Evolutionary conservation across 2,329 filamentous ascomycete species (phyloP), one percentile per base, ranked within the genome.

Genomic region (Aspergillus ochraceoroseus): DNA sequence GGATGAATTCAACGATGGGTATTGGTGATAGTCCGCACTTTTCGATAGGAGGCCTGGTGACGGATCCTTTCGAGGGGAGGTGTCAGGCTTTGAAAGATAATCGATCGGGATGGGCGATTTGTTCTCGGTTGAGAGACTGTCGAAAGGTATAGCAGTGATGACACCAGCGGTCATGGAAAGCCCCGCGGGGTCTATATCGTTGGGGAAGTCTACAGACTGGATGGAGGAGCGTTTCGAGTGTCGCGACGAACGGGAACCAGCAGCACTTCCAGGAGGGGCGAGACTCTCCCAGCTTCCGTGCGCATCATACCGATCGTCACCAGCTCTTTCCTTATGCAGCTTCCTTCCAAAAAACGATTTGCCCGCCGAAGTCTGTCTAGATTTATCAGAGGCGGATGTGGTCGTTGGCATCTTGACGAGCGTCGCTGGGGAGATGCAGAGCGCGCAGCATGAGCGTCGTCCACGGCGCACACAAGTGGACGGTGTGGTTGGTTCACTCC

Each of bases 131-230:
- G 75, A 62, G 19, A 83, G 73, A 55, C 72, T 80, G 54, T 94
- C 86, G 70, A 94, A 94, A 20, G 89, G 87, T 50, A 95, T 89
- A 18, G 86, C 83, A 22, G 87, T 87, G 58, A 95, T 87, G 43
- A 90, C 79, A 43, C 87, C 88, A 22, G 87, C 83, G 59, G 80
- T 82, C 70, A 82, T 81, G 58, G 84, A 83, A 46, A 89, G 68
- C 44, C 79, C 81, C 45, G 74, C 68, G 33, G 61, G 54, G 54
- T 80, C 76, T n/a, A 67, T 56, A 41, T 83, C 82, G 54, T 74
- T 69, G 33, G 80, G 77, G 46, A 78, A 71, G 56, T 90, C 86
- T 56, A 87, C 66, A 9, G 85, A 90, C 51, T 82, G 73, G 51
- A 79, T 69, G 25, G 84, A 88, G 4, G 83, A 83, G 62, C 83